Evolutionary conservation across 2,329 filamentous ascomycete species (phyloP), one percentile per base, ranked within the genome.

Genomic region (Trichoderma pleuroti): DNA sequence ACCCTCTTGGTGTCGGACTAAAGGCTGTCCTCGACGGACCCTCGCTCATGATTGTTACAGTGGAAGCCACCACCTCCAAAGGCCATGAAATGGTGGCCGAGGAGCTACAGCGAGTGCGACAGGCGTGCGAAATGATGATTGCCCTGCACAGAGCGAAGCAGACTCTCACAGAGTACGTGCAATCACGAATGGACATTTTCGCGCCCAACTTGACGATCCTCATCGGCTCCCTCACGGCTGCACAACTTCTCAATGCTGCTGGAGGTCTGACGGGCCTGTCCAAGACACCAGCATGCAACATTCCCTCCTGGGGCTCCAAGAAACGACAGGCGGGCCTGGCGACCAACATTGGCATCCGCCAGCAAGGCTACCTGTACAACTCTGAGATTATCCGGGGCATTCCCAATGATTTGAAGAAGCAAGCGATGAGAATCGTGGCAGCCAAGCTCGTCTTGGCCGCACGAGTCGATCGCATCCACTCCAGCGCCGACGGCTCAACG

Each of bases 131-230:
- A 74, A 96, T 97, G 89, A 91, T 93, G 11, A 86, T 98, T n/a
- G 87, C 90, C 46, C 89, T 99, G 11, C 93, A 98, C 79, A 90
- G 87, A 74, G 94, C 95, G 32, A 98, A 98, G 81, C 91, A 88
- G 72, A 92, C 90, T 0, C 86, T 99, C 68, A 97, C 93, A 2
- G 92, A 96, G 78, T 99, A 97, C 77, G 96, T 99, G 18, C 93
- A 98, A 81, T 98, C 95, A 42, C 92, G 96, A 72, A 98, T 99
- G 93, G 96, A 92, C 75, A 86, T 97, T 39, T 98, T 98, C 78
- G 96, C 96, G 5, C 96, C 96, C 0, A 99, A 99, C 76, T 83
- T 98, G 68, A 97, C 96, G 0, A 91, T 90, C 1, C 87, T 99
- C 21, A 92, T 99, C 71, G 96, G 96, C 21, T 96, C 95, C 0